A percentile compares a stretch with the other conserved stretches of the same genome.
phyloP scores from a whole-genome alignment of 2,329 filamentous ascomycete species.

The Pestalotiopsis sp. region DNA sequence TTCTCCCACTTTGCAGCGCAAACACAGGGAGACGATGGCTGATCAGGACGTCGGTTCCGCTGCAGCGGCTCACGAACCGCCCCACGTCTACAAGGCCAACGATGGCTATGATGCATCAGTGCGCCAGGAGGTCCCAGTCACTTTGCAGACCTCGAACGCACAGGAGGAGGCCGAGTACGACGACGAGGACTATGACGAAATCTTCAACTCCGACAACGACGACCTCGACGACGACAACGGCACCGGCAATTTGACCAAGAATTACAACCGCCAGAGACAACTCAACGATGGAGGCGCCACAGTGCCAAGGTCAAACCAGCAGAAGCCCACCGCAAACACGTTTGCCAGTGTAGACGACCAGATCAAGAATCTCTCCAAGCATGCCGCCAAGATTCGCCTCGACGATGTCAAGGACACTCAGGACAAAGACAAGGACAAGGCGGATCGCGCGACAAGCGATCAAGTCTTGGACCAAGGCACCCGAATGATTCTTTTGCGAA shows the following conservation, averaged over 20 bases:
- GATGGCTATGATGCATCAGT: slow-evolving; percentile 46
- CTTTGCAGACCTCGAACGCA: neutral
- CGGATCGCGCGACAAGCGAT: slow-evolving; percentile 90
- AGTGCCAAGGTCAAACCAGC: slow-evolving; percentile 73
- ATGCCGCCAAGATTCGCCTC: slow-evolving; percentile 84
- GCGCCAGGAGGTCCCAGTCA: slow-evolving; percentile 25
- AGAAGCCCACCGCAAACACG: slow-evolving; percentile 80
- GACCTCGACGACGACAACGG: slow-evolving; percentile 47
- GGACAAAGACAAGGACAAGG: slow-evolving; percentile 76
- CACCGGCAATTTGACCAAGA: slow-evolving; percentile 76
- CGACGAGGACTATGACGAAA: slow-evolving; percentile 43
- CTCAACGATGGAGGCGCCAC: slow-evolving; percentile 53
- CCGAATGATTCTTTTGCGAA: slow-evolving; percentile 91
- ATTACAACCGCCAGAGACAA: slow-evolving; percentile 83
- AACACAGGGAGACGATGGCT: neutral
- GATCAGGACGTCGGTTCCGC: slow-evolving; percentile 21
- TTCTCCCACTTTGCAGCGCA: neutral
- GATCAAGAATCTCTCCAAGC: slow-evolving; percentile 78
- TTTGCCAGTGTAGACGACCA: slow-evolving; percentile 83
- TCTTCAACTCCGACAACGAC: slow-evolving; percentile 43
- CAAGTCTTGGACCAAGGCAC: slow-evolving; percentile 94
- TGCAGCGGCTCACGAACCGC: slow-evolving; percentile 47
- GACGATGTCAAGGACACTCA: slow-evolving; percentile 63
- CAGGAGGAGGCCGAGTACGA: slow-evolving; percentile 32
- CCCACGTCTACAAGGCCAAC: slow-evolving; percentile 46